phyloP scores from a whole-genome alignment of 352 stramenopile genomes.

The Globisporangium barbulae region DNA sequence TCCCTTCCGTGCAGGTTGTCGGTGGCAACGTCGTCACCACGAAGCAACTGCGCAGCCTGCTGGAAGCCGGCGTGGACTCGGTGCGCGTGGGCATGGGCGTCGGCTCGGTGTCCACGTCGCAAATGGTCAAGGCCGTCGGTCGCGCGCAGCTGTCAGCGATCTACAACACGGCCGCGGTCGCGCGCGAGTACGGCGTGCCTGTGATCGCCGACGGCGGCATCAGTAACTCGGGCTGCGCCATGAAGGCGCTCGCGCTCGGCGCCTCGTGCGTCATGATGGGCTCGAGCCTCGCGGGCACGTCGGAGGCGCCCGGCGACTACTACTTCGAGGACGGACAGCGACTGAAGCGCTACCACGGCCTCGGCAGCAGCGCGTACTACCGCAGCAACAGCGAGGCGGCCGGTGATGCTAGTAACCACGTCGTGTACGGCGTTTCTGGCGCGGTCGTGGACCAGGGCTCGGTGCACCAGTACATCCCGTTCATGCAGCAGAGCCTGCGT shows the following conservation, averaged over 20 bases:
- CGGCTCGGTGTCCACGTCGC: slow-evolving; percentile 98
- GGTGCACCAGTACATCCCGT: slow-evolving; percentile 97
- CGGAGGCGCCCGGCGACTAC: slow-evolving; percentile 98
- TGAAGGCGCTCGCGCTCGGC: slow-evolving; percentile 95
- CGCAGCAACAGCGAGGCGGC: slow-evolving; percentile 33
- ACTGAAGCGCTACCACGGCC: slow-evolving; percentile 98
- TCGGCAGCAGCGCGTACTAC: slow-evolving; percentile 96
- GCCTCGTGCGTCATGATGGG: slow-evolving; percentile 99
- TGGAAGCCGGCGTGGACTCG: slow-evolving; percentile 97
- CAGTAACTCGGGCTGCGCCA: slow-evolving; percentile 94
- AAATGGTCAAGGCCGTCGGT: slow-evolving; percentile 98
- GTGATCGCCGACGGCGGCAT: slow-evolving; percentile 99
- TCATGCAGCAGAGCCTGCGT: slow-evolving; percentile 95
- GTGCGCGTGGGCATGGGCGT: slow-evolving; percentile 99
- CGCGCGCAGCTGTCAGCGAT: slow-evolving; percentile 97
- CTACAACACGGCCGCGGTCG: slow-evolving; percentile 95
- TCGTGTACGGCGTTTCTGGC: slow-evolving; percentile 97
- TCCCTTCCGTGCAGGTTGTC: slow-evolving; percentile 93
- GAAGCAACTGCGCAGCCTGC: slow-evolving; percentile 94
- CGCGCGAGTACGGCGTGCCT: slow-evolving; percentile 93
- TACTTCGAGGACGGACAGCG: slow-evolving; percentile 99
- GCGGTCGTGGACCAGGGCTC: slow-evolving; percentile 98
- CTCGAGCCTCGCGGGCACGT: slow-evolving; percentile 95
- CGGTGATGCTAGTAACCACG: slow-evolving; percentile 81
- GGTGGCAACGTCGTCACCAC: slow-evolving; percentile 98